A percentile compares a stretch with the other conserved stretches of the same genome.
phyloP scores from a whole-genome alignment of 192 early-diverging fungal species.

The Linnemannia exigua region DNA sequence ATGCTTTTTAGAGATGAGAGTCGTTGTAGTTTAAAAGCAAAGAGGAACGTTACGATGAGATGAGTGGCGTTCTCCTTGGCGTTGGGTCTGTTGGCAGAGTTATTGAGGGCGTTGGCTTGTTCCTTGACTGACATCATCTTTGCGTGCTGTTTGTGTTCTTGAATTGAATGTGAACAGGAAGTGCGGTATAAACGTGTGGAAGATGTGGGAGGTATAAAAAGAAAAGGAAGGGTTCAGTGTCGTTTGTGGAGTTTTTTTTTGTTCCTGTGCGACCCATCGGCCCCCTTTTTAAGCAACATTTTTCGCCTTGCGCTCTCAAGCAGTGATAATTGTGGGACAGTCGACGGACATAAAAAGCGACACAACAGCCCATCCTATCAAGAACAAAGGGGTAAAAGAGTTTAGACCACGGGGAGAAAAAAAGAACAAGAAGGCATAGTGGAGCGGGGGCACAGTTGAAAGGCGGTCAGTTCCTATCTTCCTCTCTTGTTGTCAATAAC shows the following conservation, averaged over 20 bases:
- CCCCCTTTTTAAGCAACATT: neutral
- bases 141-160: neutral
- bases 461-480: neutral
- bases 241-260: neutral
- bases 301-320: too few relatives aligned
- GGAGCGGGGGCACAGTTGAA: neutral
- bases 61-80: conserved; percentile 46
- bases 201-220: neutral
- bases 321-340: neutral
- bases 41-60: conserved; percentile 38
- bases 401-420: neutral
- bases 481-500: neutral
- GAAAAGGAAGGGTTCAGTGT: neutral
- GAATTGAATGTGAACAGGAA: neutral
- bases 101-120: conserved; percentile 37
- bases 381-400: neutral
- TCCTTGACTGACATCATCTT: conserved; percentile 53
- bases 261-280: neutral
- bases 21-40: neutral
- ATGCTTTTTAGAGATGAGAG: neutral
- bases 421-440: neutral
- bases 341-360: neutral
- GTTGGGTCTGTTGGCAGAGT: conserved; percentile 14
- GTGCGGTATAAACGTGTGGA: neutral
- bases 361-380: neutral